Conservation (phyloP, 1,284 basidiomycete species). For the Heterobasidion irregulare region DNA sequence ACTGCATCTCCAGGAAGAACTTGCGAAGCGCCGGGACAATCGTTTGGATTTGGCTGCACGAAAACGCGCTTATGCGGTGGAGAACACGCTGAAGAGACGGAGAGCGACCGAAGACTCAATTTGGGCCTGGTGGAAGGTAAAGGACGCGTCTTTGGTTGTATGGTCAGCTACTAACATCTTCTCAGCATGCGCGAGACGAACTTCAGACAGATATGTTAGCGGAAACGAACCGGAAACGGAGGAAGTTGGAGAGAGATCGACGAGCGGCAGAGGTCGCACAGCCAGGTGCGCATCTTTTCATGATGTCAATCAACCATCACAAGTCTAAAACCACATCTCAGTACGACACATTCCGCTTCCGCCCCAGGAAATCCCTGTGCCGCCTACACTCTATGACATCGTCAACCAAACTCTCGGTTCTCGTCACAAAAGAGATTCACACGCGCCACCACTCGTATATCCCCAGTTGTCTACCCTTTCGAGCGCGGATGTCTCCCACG, state of each 20-base stretch:
- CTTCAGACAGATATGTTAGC: conserved; percentile 80
- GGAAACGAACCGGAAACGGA: conserved; percentile 73
- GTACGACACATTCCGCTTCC: conserved; percentile 25
- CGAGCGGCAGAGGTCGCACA: conserved; percentile 66
- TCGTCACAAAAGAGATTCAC: conserved; percentile 10
- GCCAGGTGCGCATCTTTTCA: conserved; percentile 36
- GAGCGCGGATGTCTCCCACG: conserved; percentile 39
- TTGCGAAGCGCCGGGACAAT: conserved; percentile 65
- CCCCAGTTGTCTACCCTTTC: conserved; percentile 47
- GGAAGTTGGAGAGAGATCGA: conserved; percentile 75
- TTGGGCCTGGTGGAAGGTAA: conserved; percentile 76
- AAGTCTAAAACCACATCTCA: conserved; percentile 4
- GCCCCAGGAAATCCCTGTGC: conserved; percentile 20
- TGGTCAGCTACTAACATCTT: neutral
- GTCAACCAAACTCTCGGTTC: conserved; percentile 16
- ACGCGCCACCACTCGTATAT: conserved; percentile 28
- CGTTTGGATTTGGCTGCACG: conserved; percentile 65
- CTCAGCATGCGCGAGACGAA: conserved; percentile 56
- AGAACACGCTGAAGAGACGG: conserved; percentile 46
- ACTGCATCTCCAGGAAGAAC: conserved; percentile 66
- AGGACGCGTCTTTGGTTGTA: neutral
- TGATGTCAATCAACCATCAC: neutral
- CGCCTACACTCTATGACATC: conserved; percentile 26
- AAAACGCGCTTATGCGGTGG: conserved; percentile 57
- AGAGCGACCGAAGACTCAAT: conserved; percentile 54